Percentiles rank a stretch among this genome's conserved stretches.
Conservation (phyloP, 208 protist genomes). For the Porcisia hertigi region DNA sequence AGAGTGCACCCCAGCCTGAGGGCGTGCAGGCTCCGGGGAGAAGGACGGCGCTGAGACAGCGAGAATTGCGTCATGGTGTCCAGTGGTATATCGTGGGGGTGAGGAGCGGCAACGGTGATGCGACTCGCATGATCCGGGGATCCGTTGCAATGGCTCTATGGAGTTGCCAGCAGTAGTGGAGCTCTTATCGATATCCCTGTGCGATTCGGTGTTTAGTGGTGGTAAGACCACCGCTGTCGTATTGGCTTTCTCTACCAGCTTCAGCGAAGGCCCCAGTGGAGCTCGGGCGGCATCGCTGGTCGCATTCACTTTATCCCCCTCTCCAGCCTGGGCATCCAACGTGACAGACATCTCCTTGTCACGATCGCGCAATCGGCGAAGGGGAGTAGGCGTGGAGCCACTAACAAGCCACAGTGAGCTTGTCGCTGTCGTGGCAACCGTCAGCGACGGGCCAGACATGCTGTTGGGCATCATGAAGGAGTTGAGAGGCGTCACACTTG, state of each 20-base stretch:
- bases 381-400: slow-evolving; percentile 51
- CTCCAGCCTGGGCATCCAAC: neutral
- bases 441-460: slow-evolving; percentile 6
- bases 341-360: slow-evolving; percentile 1
- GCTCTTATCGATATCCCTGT: neutral
- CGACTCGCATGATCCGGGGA: neutral
- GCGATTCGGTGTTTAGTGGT: neutral
- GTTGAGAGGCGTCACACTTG: slow-evolving; percentile 6
- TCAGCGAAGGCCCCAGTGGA: neutral
- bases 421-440: slow-evolving; percentile 1
- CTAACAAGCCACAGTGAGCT: slow-evolving; percentile 57
- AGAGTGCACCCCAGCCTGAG: neutral
- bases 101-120: neutral
- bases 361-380: slow-evolving; percentile 30
- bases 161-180: neutral
- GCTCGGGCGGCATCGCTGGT: neutral
- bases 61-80: neutral
- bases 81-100: neutral
- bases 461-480: neutral
- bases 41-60: slow-evolving; percentile 1
- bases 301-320: neutral
- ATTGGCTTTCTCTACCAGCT: neutral
- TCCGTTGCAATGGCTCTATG: no score
- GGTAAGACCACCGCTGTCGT: neutral
- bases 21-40: slow-evolving; percentile 10